These are phyloP conservation scores for Neonectria coccinea DNA, from an alignment of 2,329 filamentous ascomycete genomes.

Conservation along the genomic window DNA sequence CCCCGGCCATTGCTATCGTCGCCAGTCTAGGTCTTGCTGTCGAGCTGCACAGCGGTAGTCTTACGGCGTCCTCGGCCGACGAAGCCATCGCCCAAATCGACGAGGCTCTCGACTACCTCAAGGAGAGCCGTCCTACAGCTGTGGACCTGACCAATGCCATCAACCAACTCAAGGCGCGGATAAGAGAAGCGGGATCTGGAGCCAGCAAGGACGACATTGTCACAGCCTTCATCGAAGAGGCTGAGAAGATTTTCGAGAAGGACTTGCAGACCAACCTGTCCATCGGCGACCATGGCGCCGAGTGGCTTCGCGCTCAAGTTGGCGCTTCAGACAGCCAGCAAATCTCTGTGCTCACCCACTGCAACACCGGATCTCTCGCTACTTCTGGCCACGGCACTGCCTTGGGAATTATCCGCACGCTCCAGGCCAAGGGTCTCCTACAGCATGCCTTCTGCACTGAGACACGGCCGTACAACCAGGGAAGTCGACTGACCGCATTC, in stretches of 20 bases:
- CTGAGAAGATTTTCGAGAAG: conserved; percentile 87
- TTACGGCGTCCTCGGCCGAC: conserved; percentile 57
- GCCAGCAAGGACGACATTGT: conserved; percentile 66
- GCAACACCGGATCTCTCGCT: conserved; percentile 96
- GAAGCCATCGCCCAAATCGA: conserved; percentile 79
- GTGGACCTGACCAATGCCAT: conserved; percentile 95
- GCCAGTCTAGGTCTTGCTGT: conserved; percentile 89
- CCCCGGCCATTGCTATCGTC: conserved; percentile 98
- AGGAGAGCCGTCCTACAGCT: conserved; percentile 90
- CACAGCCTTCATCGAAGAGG: conserved; percentile 78
- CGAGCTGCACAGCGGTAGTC: conserved; percentile 73
- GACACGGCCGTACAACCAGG: conserved; percentile 97
- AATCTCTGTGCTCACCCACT: conserved; percentile 93
- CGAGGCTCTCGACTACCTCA: conserved; percentile 84
- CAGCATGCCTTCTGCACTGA: conserved; percentile 95
- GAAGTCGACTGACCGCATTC: conserved; percentile 92
- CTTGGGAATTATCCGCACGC: conserved; percentile 89
- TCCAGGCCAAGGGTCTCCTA: conserved; percentile 74
- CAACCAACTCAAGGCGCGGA: conserved; percentile 76
- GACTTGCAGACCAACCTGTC: conserved; percentile 88
- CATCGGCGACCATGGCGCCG: conserved; percentile 85
- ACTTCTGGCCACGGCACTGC: conserved; percentile 98
- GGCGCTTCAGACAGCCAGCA: conserved; percentile 59
- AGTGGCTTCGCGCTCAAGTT: conserved; percentile 79
- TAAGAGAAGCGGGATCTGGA: conserved; percentile 62